Percentiles rank a stretch among this genome's conserved stretches.
These are phyloP conservation scores for Farysia itapuensis DNA, from an alignment of 1,284 basidiomycete genomes.

Conservation along the genomic window DNA sequence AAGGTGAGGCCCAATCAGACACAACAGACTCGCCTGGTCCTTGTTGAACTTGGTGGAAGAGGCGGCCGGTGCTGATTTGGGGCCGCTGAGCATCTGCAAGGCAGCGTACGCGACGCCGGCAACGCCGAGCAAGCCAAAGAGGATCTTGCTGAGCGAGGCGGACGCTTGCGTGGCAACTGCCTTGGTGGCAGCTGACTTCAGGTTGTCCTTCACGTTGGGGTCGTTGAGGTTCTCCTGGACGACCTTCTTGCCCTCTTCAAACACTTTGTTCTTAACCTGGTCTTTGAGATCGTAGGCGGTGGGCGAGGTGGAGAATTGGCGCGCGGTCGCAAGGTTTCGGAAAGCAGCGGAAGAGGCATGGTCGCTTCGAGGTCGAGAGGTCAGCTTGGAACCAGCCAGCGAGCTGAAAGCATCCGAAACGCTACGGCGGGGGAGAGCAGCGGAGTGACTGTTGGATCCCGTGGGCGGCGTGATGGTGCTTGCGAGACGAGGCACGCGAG, in stretches of 20 bases:
- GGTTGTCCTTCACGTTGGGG: conserved; percentile 2
- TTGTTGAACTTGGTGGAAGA: conserved; percentile 12
- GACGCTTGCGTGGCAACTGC: conserved; percentile 14
- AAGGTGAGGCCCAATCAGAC: conserved; percentile 28
- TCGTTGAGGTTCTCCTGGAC: conserved; percentile 11
- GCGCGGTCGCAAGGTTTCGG: not conserved
- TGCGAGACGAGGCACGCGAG: conserved; percentile 17
- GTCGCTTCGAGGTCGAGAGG: conserved; percentile 5
- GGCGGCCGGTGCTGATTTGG: not conserved
- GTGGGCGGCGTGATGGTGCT: conserved; percentile 3
- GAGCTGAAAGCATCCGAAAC: conserved; percentile 14
- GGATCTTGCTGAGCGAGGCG: conserved; percentile 12
- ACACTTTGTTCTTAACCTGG: conserved; percentile 5
- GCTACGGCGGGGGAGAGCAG: conserved; percentile 7
- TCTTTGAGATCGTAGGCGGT: conserved; percentile 10
- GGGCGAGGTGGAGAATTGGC: conserved; percentile 5
- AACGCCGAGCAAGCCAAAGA: conserved; percentile 14
- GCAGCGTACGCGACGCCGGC: conserved; percentile 15
- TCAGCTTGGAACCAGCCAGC: conserved; percentile 20
- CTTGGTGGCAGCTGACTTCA: conserved; percentile 3
- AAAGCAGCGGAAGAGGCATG: not conserved
- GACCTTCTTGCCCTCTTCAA: conserved; percentile 27
- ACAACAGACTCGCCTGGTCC: conserved; percentile 21
- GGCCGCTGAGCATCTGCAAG: not conserved
- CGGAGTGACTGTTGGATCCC: not conserved